These are phyloP conservation scores for Meripilus lineatus DNA, from an alignment of 1,284 basidiomycete genomes.

Conservation along the genomic window DNA sequence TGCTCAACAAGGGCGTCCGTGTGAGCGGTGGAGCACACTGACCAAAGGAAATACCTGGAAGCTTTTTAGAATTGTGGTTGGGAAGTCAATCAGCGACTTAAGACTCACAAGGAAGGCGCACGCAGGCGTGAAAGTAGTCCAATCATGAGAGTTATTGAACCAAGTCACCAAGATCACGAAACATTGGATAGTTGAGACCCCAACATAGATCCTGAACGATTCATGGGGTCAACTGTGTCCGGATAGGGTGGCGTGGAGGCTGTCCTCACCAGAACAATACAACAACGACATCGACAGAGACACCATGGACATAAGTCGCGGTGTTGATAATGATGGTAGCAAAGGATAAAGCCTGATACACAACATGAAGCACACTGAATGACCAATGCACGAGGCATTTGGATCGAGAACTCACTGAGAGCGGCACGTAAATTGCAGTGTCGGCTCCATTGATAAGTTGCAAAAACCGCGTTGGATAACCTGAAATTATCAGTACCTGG, in stretches of 20 bases:
- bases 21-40: no score
- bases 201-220: slow-evolving; percentile 35
- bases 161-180: slow-evolving; percentile 47
- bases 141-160: slow-evolving; percentile 43
- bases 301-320: slow-evolving; percentile 35
- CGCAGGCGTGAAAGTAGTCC: slow-evolving; percentile 39
- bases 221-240: not conserved
- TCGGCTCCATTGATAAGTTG: slow-evolving; percentile 38
- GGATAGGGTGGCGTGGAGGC: not conserved
- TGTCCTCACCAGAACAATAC: slow-evolving; percentile 36
- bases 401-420: slow-evolving; percentile 27
- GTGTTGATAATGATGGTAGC: slow-evolving; percentile 45
- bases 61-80: not conserved
- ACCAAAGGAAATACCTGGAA: slow-evolving; percentile 42
- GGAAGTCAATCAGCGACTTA: no score
- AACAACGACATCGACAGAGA: slow-evolving; percentile 31
- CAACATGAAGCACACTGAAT: slow-evolving; percentile 7
- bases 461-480: slow-evolving; percentile 38
- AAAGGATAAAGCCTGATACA: slow-evolving; percentile 35
- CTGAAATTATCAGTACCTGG: slow-evolving; percentile 17
- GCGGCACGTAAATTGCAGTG: slow-evolving; percentile 41
- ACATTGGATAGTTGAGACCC: slow-evolving; percentile 33
- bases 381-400: not conserved
- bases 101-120: slow-evolving; percentile 40
- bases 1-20: no score